Evolutionary conservation across 2,329 filamentous ascomycete species (phyloP), one percentile per base, ranked within the genome.

Genomic region (Nigrospora sphaerica): DNA sequence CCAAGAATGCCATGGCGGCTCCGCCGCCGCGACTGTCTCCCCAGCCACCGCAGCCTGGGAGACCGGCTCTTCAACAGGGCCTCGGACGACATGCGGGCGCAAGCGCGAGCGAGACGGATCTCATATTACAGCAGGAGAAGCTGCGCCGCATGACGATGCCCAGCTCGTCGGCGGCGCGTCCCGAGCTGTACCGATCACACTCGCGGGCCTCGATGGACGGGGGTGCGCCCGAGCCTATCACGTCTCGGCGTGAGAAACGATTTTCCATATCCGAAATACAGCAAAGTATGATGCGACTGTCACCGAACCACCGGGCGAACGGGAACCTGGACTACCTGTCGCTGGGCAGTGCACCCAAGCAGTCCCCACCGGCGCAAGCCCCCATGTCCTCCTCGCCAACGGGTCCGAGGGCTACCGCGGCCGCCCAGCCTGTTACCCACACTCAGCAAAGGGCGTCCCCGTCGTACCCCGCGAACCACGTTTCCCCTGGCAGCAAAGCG

Each of bases 321-420:
- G 67, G 71, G 44, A 82, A 78, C 52, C 67, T 85, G 42, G 74
- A 86, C 58, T 86, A 82, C 53, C 70, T 84, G 17, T 67, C 75
- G 10, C 67, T 81, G 41, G 64, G 66, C 54, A 77, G 60, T 58
- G 72, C 67, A 10, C 62, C 66, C 7, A 28, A 23, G 19, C 42
- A 37, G 18, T 23, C 40, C 18, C 17, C 16, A 12, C 12, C 32
- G n/a, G 33, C 34, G 32, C 35, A 36, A 57, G 65, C 63, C 56
- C 69, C 60, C 58, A 76, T 66, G 45, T 77, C 70, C 56, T 73
- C 67, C 54, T 67, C 69, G 36, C 85, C 70, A 48, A 75, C 68
- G 42, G 64, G 59, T 36, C 72, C 65, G 60, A 63, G 60, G 54
- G 72, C 57, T 55, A 72, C 64, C 55, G 72, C 63, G 50, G 32